Evolutionary conservation across 2,329 filamentous ascomycete genomes (phyloP), one percentile per base, ranked within the genome.

Genomic region (Aspergillus texensis): DNA sequence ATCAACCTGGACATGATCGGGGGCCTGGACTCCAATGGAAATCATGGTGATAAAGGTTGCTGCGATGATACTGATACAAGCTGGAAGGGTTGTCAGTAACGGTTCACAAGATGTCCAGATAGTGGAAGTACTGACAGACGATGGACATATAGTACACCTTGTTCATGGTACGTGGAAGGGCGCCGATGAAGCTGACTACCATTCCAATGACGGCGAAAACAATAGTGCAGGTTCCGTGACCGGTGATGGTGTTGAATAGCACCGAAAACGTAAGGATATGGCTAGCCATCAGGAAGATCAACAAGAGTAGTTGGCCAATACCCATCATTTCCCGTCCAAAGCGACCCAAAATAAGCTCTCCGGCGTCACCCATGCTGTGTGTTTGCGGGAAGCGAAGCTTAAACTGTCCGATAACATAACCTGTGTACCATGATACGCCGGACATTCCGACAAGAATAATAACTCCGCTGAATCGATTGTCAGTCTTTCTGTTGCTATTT

Each of bases 221-320:
- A 58, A 91, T 85, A 4, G 86, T 88, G 75, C 88, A 91, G 1
- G 84, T 82, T 0, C 82, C 85, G 64, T 89, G 84, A 4, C 85
- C 76, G 8, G 87, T 88, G 50, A 92, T 79, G 55, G 84, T 86
- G 68, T 88, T 88, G 75, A 91, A 85, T 70, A 89, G 86, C 68
- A 91, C 89, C 34, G 84, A 84, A 65, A 91, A 91, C 0, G 88
- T 90, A 63, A 91, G 78, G 60, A 90, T 83, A 76, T 92, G 90
- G n/a, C 88, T 90, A 30, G 85, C 88, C 75, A 89, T 87, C 63
- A 90, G 84, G 78, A 92, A 90, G 62, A 89, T 80, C 43, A 91
- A 78, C 72, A 91, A 86, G 19, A 91, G 75, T 1, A 85, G 77
- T 68, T 90, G 88, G 68, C 85, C 88, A 63, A 81, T 77, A 36